These are phyloP conservation scores for Adansonia gregorii DNA, from an alignment of 441 rosid genomes.

Conservation along the genomic window DNA sequence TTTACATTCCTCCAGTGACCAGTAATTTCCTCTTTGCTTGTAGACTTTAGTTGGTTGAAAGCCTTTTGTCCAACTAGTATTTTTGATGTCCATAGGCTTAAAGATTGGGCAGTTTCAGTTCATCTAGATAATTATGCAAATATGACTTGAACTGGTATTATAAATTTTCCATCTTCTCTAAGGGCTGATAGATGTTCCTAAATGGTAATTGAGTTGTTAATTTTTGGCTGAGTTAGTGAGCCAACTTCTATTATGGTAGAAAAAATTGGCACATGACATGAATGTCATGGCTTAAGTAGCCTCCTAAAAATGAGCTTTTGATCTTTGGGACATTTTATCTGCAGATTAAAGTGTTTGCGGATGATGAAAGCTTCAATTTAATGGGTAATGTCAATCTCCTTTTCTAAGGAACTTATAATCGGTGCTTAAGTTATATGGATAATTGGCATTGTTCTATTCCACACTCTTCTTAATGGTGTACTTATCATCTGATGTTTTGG, in stretches of 20 bases:
- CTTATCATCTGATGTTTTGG: conserved; percentile 26
- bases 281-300: conserved; percentile 1
- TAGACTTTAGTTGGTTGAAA: neutral
- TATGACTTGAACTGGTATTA: conserved; percentile 3
- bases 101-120: neutral
- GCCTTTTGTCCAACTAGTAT: neutral
- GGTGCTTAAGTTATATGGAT: neutral
- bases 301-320: conserved; percentile 25
- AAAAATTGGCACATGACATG: neutral
- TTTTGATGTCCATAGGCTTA: conserved; percentile 12
- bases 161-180: neutral
- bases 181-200: neutral
- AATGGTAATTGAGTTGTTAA: neutral
- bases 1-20: neutral
- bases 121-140: neutral
- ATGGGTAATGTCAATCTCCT: conserved; percentile 54
- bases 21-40: neutral
- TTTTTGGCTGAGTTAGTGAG: neutral
- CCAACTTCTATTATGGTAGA: neutral
- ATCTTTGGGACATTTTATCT: conserved; percentile 28
- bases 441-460: conserved; percentile 14
- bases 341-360: conserved; percentile 60
- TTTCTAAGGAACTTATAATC: neutral
- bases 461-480: neutral
- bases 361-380: conserved; percentile 53